A percentile compares a stretch with the other conserved stretches of the same genome.
These are phyloP conservation scores for Nothophoma quercina DNA, from an alignment of 2,329 filamentous ascomycete species.

Conservation along the genomic window DNA sequence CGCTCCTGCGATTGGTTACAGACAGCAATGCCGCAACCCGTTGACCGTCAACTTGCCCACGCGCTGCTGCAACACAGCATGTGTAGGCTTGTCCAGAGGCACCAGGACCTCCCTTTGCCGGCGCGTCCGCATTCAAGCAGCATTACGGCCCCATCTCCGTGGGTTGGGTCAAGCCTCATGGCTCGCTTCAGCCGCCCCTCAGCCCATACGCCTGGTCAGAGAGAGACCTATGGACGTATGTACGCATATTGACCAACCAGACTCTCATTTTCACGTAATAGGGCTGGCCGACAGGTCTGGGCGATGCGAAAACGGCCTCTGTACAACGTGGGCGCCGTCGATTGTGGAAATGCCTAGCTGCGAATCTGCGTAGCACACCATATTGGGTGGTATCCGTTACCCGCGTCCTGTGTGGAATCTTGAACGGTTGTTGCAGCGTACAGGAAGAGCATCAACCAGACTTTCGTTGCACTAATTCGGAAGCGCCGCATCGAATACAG, in stretches of 20 bases:
- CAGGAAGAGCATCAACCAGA: constrained; percentile 5
- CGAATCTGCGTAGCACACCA: constrained; percentile 15
- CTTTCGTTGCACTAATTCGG: constrained; percentile 12
- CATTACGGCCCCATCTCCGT: constrained; percentile 6
- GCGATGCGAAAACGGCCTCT: constrained; percentile 7
- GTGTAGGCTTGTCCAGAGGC: neutral
- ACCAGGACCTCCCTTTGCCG: neutral
- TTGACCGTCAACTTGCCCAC: constrained; percentile 4
- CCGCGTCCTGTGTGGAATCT: constrained; percentile 8
- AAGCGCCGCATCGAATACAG: constrained; percentile 13
- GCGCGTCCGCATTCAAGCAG: constrained; percentile 8
- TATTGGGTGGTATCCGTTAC: constrained; percentile 16
- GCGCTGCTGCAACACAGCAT: neutral
- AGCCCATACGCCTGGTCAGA: constrained; percentile 15
- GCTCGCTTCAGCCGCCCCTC: constrained; percentile 18
- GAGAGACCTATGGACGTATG: neutral
- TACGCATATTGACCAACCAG: constrained; percentile 6
- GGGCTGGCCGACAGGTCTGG: constrained; percentile 15
- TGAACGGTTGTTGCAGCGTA: constrained; percentile 3
- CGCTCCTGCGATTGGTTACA: neutral
- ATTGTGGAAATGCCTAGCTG: constrained; percentile 6
- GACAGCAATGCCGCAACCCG: neutral
- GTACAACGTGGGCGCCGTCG: constrained; percentile 11
- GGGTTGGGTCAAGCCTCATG: constrained; percentile 6
- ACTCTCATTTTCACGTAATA: constrained; percentile 7